A percentile compares a stretch with the other conserved stretches of the same genome.
Conservation (phyloP, 208 protist genomes). For the Acanthamoeba rhysodes region DNA sequence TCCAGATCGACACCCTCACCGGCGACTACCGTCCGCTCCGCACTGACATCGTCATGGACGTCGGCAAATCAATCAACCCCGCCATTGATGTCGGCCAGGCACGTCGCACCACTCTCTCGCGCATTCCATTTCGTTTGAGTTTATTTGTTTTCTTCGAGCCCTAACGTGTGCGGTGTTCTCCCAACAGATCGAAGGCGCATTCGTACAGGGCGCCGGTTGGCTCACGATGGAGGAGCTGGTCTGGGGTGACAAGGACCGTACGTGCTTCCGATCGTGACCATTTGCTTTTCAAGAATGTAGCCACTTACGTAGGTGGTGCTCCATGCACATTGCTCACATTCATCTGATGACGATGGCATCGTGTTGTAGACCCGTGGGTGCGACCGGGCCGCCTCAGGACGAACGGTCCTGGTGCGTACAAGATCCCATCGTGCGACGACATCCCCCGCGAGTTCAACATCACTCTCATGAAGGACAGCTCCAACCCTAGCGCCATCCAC, state of each 20-base stretch:
- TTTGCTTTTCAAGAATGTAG: too few species aligned
- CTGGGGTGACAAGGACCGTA: conserved; percentile 75
- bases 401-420: conserved; percentile 87
- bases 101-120: background rate
- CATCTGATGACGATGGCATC: too few species aligned
- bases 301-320: too few species aligned
- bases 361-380: conserved; percentile 70
- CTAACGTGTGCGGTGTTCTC: too few species aligned
- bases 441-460: conserved; percentile 92
- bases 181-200: conserved; percentile 89
- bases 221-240: conserved; percentile 88
- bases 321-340: too few species aligned
- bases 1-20: conserved; percentile 90
- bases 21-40: conserved; percentile 82
- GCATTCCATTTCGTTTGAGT: background rate
- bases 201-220: conserved; percentile 89
- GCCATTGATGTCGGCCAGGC: conserved; percentile 89
- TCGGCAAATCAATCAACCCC: conserved; percentile 88
- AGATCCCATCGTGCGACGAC: conserved; percentile 90
- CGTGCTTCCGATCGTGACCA: background rate
- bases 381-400: conserved; percentile 75
- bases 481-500: conserved; percentile 85
- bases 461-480: conserved; percentile 85
- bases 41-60: conserved; percentile 89
- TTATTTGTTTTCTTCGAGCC: too few species aligned